Percentiles rank a stretch among this genome's conserved stretches.
These are phyloP conservation scores for Pichia occidentalis DNA, from an alignment of 805 yeast genomes.

Conservation along the genomic window DNA sequence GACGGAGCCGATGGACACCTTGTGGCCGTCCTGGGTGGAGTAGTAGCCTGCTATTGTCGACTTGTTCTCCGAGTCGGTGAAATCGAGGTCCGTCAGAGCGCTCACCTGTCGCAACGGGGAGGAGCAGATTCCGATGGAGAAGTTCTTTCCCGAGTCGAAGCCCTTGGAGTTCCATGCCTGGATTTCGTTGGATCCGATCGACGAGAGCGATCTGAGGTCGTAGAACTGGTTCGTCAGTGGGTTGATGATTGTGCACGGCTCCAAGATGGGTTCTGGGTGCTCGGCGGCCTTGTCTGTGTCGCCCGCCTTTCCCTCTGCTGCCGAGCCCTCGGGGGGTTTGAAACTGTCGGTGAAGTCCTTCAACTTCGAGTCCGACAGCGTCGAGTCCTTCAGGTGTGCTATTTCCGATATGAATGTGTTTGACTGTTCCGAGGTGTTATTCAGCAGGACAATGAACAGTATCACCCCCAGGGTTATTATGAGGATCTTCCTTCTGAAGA, in stretches of 20 bases:
- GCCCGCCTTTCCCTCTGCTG: no score
- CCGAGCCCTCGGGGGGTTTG: no score
- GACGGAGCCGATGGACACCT: constrained; percentile 55
- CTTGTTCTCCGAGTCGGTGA: constrained; percentile 31
- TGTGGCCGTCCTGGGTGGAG: constrained; percentile 36
- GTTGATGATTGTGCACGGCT: constrained; percentile 39
- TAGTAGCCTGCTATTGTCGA: constrained; percentile 53
- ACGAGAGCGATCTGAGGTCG: constrained; percentile 37
- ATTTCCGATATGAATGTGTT: no score
- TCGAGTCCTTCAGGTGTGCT: no score
- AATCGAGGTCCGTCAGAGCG: constrained; percentile 26
- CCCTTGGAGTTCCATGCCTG: constrained; percentile 66
- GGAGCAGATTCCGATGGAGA: constrained; percentile 67
- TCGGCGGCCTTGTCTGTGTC: neutral
- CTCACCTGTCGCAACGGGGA: constrained; percentile 36
- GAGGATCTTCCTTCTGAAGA: no score
- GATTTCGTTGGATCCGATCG: constrained; percentile 26
- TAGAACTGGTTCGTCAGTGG: constrained; percentile 40
- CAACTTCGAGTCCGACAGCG: no score
- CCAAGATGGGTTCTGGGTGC: constrained; percentile 10
- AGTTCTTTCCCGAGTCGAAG: constrained; percentile 62
- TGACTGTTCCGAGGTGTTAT: no score
- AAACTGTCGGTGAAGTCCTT: no score
- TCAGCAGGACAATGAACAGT: no score
- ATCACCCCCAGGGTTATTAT: no score